These are phyloP conservation scores for Pinus albicaulis DNA, from an alignment of 75 land plant genomes.

Conservation along the genomic window DNA sequence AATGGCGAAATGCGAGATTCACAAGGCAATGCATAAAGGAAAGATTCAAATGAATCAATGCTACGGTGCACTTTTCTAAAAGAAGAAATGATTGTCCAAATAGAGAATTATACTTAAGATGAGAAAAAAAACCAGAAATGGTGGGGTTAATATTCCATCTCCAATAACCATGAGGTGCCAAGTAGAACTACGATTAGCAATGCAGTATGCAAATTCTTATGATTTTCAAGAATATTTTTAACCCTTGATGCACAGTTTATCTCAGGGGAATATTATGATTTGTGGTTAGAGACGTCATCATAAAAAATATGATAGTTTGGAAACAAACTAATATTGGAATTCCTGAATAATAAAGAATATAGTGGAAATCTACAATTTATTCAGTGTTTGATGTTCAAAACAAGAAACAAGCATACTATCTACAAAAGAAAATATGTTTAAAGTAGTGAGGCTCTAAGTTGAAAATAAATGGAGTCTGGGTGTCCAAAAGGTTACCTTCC, in stretches of 20 bases:
- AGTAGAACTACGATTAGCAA: conserved; percentile 9
- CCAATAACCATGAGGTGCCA: conserved; percentile 31
- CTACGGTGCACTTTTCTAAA: not conserved
- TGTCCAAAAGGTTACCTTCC: conserved; percentile 33
- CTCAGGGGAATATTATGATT: not conserved
- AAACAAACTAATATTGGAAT: conserved; percentile 20
- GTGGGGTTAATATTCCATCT: conserved; percentile 53
- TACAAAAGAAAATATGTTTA: not conserved
- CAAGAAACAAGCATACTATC: not conserved
- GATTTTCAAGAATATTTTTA: conserved; percentile 20
- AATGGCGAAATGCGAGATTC: not conserved
- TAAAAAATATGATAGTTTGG: conserved; percentile 18
- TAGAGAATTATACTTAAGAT: not conserved
- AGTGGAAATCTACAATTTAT: conserved; percentile 42
- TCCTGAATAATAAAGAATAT: conserved; percentile 36
- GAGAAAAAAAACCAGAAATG: conserved; percentile 47
- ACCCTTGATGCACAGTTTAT: not conserved
- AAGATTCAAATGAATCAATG: not conserved
- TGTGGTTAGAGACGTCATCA: conserved; percentile 23
- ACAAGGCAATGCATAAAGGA: not conserved
- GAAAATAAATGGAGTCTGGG: not conserved
- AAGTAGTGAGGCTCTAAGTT: not conserved
- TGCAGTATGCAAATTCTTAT: conserved; percentile 10
- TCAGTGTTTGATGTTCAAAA: not conserved
- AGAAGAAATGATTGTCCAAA: not conserved